A percentile compares a stretch with the other conserved stretches of the same genome.
These are phyloP conservation scores for Haplographium delicatum DNA, from an alignment of 495 filamentous ascomycete genomes.

Conservation along the genomic window DNA sequence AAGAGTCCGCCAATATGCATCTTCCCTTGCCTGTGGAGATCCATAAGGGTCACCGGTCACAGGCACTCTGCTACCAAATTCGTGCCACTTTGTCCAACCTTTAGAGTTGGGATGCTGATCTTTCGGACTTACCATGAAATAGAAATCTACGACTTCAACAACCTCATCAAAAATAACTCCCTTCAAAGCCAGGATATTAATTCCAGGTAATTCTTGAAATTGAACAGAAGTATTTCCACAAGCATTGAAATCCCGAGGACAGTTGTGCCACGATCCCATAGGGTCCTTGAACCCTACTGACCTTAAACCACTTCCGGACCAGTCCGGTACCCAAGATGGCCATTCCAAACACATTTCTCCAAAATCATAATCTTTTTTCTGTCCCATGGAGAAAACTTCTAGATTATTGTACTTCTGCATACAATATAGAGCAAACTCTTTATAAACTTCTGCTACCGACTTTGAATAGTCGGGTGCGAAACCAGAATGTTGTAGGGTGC, in stretches of 20 bases:
- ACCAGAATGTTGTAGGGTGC: not conserved
- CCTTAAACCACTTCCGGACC: not conserved
- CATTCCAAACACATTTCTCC: not conserved
- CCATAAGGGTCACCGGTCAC: not conserved
- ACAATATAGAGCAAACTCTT: not conserved
- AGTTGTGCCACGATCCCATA: not conserved
- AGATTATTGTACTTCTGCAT: not conserved
- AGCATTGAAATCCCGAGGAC: not conserved
- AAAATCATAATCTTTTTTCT: not conserved
- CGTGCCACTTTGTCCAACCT: not conserved
- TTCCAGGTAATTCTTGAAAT: not conserved
- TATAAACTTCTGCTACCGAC: not conserved
- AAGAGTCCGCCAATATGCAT: not conserved
- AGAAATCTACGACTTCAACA: not conserved
- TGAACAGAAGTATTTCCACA: not conserved
- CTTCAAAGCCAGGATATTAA: no score
- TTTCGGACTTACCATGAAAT: not conserved
- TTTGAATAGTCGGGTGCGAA: not conserved
- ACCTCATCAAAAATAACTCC: not conserved
- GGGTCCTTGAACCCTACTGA: not conserved
- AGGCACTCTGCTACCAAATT: not conserved
- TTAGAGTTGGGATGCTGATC: not conserved
- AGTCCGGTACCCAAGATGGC: not conserved
- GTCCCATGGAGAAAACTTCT: not conserved
- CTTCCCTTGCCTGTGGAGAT: not conserved